Base-by-base conservation (phyloP, 2,329 filamentous ascomycete species). In the Huntiella decipiens region DNA sequence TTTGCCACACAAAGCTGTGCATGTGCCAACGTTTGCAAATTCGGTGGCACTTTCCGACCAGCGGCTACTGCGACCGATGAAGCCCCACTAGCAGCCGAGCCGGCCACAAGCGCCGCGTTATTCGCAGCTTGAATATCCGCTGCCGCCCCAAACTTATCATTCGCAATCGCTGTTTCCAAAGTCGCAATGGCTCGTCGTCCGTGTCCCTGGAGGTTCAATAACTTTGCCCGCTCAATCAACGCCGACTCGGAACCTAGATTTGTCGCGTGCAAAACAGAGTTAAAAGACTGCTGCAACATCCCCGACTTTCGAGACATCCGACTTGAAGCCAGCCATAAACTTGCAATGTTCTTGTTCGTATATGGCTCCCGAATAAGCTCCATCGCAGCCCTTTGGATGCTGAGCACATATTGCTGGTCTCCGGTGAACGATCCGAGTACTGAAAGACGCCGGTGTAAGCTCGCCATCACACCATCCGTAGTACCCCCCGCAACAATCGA, bases 171-270 rank as follows among this genome's bases (percentile, higher is more conserved):
- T 38, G 83, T 78, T 56, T 93, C 79, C 3, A 98, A 68, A 40
- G 81, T 82, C 54, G 93, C 85, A 50, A 98, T 98, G 1, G 91
- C 92, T 61, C 96, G 94, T 50, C 91, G 76, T 57, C 88, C 85
- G 56, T 95, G 82, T 1, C 85, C 84, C 58, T 95, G 86, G 54
- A 82, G 85, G 86, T 91, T 98, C 5, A 96, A 65, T 28, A 98
- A 68, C 50, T 87, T 79, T 2, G 91, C 86, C 58, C 98, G 88
- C 58, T 98, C 92, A 50, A 98, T 91, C 7, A 84, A 88, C 8
- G 88, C 85, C 2, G 83, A 84, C 49, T 82, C 78, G 53, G 94
- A 85, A 15, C 84, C 83, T 8, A 94, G 71, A 50, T 80, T 74
- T 16, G 82, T 80, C 8, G 92, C 91, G 61, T 91, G 85, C 2